Base-by-base conservation (phyloP, 306 rosid species). In the Cucumis melo region DNA sequence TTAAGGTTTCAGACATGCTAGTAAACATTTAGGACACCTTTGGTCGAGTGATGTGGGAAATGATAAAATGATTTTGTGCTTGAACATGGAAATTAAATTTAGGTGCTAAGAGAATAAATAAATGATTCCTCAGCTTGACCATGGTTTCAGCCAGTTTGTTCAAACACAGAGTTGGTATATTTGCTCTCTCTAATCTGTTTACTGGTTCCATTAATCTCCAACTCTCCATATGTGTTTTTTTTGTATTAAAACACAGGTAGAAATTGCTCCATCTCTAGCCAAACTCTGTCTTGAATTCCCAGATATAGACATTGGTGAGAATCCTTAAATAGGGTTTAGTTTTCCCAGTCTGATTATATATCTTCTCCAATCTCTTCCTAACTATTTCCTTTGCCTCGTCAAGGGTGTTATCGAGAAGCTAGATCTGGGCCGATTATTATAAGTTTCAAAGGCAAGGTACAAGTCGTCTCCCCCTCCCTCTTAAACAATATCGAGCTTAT, bases 261-360 rank as follows among this genome's bases (percentile, higher is more conserved):
- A 87, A 85, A 82, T 84, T 74, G 97, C 98, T 74, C 93, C 83
- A 77, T 89, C 93, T 76, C 79, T 94, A 14, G 87, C 91, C 57
- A 87, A 90, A 81, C 91, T 90, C 34, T 85, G 91, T 83, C 96
- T 94, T 65, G 95, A 90, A 83, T 94, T 87, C 81, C 96, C 98
- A 38, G 98, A 91, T 72, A 80, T 94, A 39, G 82, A 77, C 83
- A 89, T 91, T 79, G 92, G 99, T 94, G 82, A 82, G 82, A 81
- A 46, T 56, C 80, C 74, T 67, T 10, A 63, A 65, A 79, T 77
- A 38, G 66, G 66, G 74, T 23, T 55, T 77, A 44, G 61, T 56
- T 57, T 75, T 73, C 39, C 15, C 14, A 78, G 74, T 12, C 53
- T 59, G 57, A 77, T 34, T 59, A 57, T 42, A 73, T 78, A 41